Conservation (phyloP, 169 alveolate genomes). For the Haemoproteus tartakovskyi region DNA sequence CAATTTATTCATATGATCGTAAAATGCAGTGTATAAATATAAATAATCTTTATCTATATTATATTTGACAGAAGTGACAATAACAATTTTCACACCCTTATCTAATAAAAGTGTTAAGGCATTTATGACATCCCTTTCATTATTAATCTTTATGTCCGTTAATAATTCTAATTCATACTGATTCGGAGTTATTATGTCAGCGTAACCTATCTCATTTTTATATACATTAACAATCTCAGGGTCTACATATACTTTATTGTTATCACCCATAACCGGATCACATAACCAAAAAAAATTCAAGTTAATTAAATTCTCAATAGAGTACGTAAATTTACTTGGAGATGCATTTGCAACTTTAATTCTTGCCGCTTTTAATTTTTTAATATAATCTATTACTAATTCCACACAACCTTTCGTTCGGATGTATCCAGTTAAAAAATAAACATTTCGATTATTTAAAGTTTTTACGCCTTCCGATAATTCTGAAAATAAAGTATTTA, state of each 20-base stretch:
- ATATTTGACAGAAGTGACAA: constrained; percentile 37
- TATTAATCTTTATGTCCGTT: constrained; percentile 11
- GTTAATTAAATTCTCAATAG: constrained; percentile 5
- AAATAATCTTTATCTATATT: constrained; percentile 23
- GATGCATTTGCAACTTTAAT: too few relatives aligned
- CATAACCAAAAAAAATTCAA: constrained; percentile 35
- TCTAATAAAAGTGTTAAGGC: constrained; percentile 2
- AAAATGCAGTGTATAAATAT: constrained; percentile 15
- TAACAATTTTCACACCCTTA: constrained; percentile 27
- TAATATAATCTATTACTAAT: constrained; percentile 1
- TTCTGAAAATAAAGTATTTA: too few relatives aligned
- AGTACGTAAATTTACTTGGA: constrained; percentile 6
- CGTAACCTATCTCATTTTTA: constrained; percentile 9
- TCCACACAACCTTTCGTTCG: constrained; percentile 41
- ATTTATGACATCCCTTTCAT: constrained; percentile 27
- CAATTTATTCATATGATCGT: constrained; percentile 2
- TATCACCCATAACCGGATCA: constrained; percentile 61
- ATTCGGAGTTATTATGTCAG: constrained; percentile 47
- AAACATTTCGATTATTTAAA: background rate
- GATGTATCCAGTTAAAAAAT: constrained; percentile 43
- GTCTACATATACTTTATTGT: constrained; percentile 37
- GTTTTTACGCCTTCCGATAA: too few relatives aligned
- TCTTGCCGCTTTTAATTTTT: constrained; percentile 6
- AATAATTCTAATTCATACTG: constrained; percentile 52
- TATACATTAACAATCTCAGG: constrained; percentile 9